Conservation (phyloP, 306 rosid genomes). For the Cucumis hystrix region DNA sequence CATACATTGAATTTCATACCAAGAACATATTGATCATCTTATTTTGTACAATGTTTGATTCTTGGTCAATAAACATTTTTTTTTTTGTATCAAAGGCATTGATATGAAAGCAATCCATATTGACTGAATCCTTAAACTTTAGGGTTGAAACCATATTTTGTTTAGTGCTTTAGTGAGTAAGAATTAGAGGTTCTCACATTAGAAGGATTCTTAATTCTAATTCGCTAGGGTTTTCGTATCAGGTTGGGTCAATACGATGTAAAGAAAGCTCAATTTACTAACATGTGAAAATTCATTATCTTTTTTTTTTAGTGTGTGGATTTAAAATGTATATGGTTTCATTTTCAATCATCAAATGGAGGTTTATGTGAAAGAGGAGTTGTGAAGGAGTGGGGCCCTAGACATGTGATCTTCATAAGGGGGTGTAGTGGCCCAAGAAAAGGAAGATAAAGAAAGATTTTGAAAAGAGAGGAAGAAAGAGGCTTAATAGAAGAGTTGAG, state of each 20-base stretch:
- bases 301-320: not conserved
- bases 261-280: not conserved
- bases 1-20: too few species aligned
- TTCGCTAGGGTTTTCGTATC: too few species aligned
- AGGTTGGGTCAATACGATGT: not conserved
- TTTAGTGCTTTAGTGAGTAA: too few species aligned
- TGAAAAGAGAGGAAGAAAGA: not conserved
- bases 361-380: not conserved
- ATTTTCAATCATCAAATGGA: conserved; percentile 1
- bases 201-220: too few species aligned
- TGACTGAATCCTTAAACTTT: too few species aligned
- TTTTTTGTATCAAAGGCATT: too few species aligned
- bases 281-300: not conserved
- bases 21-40: too few species aligned
- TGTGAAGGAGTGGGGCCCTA: conserved; percentile 1
- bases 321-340: not conserved
- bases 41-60: too few species aligned
- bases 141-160: too few species aligned
- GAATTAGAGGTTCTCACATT: too few species aligned
- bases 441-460: conserved; percentile 4
- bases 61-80: too few species aligned
- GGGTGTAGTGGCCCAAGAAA: conserved; percentile 9
- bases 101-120: too few species aligned
- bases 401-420: conserved; percentile 7
- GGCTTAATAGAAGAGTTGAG: not conserved